Evolutionary conservation across 768 basidiomycete species (phyloP).

Genomic region (Boletales sp.): DNA sequence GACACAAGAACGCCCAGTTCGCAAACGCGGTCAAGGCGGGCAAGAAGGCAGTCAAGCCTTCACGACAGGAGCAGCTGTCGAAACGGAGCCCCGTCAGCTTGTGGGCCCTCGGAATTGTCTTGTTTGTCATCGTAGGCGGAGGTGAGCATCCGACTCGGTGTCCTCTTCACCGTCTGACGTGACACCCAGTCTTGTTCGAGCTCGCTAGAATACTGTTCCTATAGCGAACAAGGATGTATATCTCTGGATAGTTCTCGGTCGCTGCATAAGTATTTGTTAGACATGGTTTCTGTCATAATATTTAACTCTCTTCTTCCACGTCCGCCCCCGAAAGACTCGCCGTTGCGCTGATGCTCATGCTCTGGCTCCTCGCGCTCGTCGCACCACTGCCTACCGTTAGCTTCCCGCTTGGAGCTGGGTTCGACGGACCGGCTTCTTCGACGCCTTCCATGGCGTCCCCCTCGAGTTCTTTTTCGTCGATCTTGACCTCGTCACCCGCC

Average conservation of each 20-base stretch:
- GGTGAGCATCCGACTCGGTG: slow-evolving; percentile 42
- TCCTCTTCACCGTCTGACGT: slow-evolving; percentile 8
- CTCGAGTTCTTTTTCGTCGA: slow-evolving; percentile 85
- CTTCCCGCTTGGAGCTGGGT: slow-evolving; percentile 13
- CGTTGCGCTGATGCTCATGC: slow-evolving; percentile 57
- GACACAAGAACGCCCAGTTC: slow-evolving; percentile 78
- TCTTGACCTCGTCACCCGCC: slow-evolving; percentile 83
- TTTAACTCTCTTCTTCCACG: slow-evolving; percentile 32
- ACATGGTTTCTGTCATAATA: slow-evolving; percentile 4
- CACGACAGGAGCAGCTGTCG: slow-evolving; percentile 64
- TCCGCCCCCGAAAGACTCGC: slow-evolving; percentile 51
- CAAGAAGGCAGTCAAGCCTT: slow-evolving; percentile 71
- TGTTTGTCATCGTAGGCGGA: slow-evolving; percentile 81
- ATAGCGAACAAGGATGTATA: slow-evolving; percentile 23
- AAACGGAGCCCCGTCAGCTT: slow-evolving; percentile 74
- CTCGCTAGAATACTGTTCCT: slow-evolving; percentile 63
- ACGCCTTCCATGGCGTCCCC: slow-evolving; percentile 74
- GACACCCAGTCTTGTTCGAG: slow-evolving; percentile 65
- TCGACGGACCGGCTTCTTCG: slow-evolving; percentile 38
- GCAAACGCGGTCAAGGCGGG: slow-evolving; percentile 67
- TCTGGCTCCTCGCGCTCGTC: slow-evolving; percentile 50
- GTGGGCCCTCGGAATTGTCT: slow-evolving; percentile 68
- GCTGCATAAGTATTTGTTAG: slow-evolving; percentile 7
- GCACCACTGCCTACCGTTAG: slow-evolving; percentile 25
- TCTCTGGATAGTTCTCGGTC: slow-evolving; percentile 8